A percentile compares a stretch with the other conserved stretches of the same genome.
Conservation (phyloP, 306 rosid species). For the Notholithocarpus densiflorus region DNA sequence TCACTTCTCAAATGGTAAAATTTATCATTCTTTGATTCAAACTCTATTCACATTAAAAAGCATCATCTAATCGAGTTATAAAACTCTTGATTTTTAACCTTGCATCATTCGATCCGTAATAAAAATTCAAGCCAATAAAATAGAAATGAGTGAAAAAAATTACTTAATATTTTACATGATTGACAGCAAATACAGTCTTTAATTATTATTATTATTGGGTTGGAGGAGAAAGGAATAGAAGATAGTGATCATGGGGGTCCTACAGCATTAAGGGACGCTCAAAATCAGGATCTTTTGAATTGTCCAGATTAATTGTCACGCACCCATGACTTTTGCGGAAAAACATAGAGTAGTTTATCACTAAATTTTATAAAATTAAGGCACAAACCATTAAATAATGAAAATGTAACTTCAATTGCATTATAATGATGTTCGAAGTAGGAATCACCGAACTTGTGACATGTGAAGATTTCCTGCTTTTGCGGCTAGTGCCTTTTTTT, state of each 20-base stretch:
- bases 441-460: slow-evolving; percentile 38
- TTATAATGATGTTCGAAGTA: slow-evolving; percentile 23
- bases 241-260: not conserved
- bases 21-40: too few relatives aligned
- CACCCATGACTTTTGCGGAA: slow-evolving; percentile 1
- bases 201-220: not conserved
- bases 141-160: not conserved
- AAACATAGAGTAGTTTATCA: not conserved
- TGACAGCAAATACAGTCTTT: not conserved
- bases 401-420: slow-evolving; percentile 8
- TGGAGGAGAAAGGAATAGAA: slow-evolving; percentile 19
- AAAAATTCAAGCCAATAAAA: not conserved
- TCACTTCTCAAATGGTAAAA: too few relatives aligned
- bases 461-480: slow-evolving; percentile 66
- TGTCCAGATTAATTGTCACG: slow-evolving; percentile 26
- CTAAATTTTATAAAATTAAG: not conserved
- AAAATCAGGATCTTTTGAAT: slow-evolving; percentile 26
- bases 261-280: slow-evolving; percentile 11
- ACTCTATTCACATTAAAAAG: too few relatives aligned
- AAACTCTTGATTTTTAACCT: too few relatives aligned
- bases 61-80: too few relatives aligned
- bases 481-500: slow-evolving; percentile 58
- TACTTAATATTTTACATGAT: not conserved
- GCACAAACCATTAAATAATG: not conserved
- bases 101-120: too few relatives aligned